Base-by-base conservation (phyloP, 2,329 filamentous ascomycete genomes). In the Stemphylium lycopersici region DNA sequence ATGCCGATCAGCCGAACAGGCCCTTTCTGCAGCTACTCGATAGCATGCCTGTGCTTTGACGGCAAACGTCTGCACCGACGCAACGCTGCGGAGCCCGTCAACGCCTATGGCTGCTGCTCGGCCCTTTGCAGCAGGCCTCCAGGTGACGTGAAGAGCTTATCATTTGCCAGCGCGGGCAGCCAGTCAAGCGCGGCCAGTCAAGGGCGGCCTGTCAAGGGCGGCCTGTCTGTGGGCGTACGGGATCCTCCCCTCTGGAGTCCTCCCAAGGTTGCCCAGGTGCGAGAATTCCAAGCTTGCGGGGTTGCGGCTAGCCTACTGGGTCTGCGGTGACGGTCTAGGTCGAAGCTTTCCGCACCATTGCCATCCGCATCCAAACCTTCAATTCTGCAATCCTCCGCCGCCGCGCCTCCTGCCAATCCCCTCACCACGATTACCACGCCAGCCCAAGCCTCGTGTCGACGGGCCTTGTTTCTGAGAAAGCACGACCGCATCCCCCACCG, bases 1-100 rank as follows among this genome's bases (percentile, higher is more conserved):
- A 56, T 52, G 57, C 57, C 57, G 59, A 62, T 62, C 52, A 56
- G 24, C 55, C 52, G 56, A 31, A 44, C 40, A 56, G 48, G 49
- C 40, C 31, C 40, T 32, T 43, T 18, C 49, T 59, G 58, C 55
- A 56, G 51, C 55, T 54, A 53, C 46, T 38, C 34, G 26, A 34
- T 45, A 41, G 55, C 34, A 24, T 45, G 48, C 36, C 31, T 43
- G 45, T 45, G 37, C 43, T 26, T 44, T 36, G 26, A 29, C 26
- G 26, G 26, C 26, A 29, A 29, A 29, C 26, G 26, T 29, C 26
- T 29, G 26, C 26, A 8, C 26, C 33, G 32, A 50, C 36, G 55
- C 50, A 40, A 13, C 29, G 42, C 44, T 15, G 52, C 41, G 51
- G 50, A 48, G 26, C 48, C 43, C 41, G 55, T 52, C 50, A 38